phyloP scores from a whole-genome alignment of 176 grass and related monocot genomes.

The Puya raimondii region DNA sequence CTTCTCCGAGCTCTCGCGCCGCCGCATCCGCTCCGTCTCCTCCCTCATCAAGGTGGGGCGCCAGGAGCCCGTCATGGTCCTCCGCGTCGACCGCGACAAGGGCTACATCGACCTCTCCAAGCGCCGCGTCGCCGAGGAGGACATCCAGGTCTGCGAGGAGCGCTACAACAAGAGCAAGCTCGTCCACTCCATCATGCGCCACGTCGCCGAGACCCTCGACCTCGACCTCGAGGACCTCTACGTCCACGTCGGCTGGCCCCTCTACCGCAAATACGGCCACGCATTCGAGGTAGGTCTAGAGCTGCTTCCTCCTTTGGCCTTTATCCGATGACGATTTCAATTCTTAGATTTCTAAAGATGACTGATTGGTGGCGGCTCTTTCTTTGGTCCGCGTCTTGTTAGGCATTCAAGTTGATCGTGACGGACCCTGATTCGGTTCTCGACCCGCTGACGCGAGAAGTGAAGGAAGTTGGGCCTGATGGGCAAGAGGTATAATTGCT shows the following conservation, averaged over 20 bases:
- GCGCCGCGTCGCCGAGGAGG: slow-evolving; percentile 90
- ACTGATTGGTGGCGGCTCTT: background rate
- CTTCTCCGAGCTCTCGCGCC: slow-evolving; percentile 92
- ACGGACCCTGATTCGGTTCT: slow-evolving; percentile 53
- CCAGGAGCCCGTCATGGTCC: slow-evolving; percentile 93
- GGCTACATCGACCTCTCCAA: slow-evolving; percentile 95
- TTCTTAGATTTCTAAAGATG: background rate
- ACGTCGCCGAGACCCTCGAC: slow-evolving; percentile 84
- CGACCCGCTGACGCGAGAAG: slow-evolving; percentile 38
- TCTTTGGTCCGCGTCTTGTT: background rate
- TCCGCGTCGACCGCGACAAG: slow-evolving; percentile 89
- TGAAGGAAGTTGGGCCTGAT: slow-evolving; percentile 49
- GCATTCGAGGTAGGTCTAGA: slow-evolving; percentile 47
- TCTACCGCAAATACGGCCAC: slow-evolving; percentile 86
- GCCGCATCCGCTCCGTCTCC: slow-evolving; percentile 80
- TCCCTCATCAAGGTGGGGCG: slow-evolving; percentile 94
- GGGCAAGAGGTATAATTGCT: slow-evolving; percentile 41
- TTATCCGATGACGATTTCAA: background rate
- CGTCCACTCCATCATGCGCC: slow-evolving; percentile 97
- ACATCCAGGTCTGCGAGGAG: slow-evolving; percentile 73
- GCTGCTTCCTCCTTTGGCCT: background rate
- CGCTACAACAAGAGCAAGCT: slow-evolving; percentile 95
- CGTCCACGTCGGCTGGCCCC: slow-evolving; percentile 63
- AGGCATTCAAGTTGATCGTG: slow-evolving; percentile 73
- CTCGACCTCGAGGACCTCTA: slow-evolving; percentile 82